Evolutionary conservation across 208 protist species (phyloP).

Genomic region (Trypanosoma congolense): DNA sequence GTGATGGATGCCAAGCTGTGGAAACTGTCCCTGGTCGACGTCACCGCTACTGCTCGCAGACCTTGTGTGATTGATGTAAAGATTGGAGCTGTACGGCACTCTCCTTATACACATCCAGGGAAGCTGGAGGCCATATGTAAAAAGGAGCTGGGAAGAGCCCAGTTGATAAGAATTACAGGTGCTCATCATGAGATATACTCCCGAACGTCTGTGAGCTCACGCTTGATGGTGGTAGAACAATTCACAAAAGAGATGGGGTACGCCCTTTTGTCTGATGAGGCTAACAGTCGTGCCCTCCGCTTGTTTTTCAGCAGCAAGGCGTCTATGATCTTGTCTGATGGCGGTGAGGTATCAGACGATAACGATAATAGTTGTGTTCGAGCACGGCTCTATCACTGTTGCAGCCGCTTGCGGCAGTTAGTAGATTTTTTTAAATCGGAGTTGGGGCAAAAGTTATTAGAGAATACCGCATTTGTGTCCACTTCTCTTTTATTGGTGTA

Average conservation of each 20-base stretch:
- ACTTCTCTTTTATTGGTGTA: conserved; percentile 64
- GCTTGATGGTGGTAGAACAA: conserved; percentile 15
- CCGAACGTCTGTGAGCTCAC: neutral
- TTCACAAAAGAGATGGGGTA: conserved; percentile 51
- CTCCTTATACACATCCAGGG: conserved; percentile 45
- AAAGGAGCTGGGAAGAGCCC: conserved; percentile 40
- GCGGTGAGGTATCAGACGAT: neutral
- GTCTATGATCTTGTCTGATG: conserved; percentile 3
- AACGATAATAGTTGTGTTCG: conserved; percentile 1
- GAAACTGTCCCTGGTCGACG: conserved; percentile 58
- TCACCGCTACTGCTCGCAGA: conserved; percentile 29
- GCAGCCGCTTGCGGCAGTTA: conserved; percentile 23
- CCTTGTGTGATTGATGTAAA: conserved; percentile 77
- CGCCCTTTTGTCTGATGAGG: conserved; percentile 21
- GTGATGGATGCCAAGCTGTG: conserved; percentile 26
- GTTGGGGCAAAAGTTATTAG: conserved; percentile 38
- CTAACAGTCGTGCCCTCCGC: conserved; percentile 28
- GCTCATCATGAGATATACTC: conserved; percentile 30
- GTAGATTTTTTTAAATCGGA: conserved; percentile 51
- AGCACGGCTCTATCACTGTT: conserved; percentile 15
- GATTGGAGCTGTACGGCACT: conserved; percentile 63
- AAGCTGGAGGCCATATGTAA: conserved; percentile 47
- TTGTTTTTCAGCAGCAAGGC: conserved; percentile 39
- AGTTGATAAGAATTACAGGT: conserved; percentile 56
- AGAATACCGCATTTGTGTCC: conserved; percentile 69